Base-by-base conservation (phyloP, 345 rosid species). In the Eutrema yunnanense region DNA sequence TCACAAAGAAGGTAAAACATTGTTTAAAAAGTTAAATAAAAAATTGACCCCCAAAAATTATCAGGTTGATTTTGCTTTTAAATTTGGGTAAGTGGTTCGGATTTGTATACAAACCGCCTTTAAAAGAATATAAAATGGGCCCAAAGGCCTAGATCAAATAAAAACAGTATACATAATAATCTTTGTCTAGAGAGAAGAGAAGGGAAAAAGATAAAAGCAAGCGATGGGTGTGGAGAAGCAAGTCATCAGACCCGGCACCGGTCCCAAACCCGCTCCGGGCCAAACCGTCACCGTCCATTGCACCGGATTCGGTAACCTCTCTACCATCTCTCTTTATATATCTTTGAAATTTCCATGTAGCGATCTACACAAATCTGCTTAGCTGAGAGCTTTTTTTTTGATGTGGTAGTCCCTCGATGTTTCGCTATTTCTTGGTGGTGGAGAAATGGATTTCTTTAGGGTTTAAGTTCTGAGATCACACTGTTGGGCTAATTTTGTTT, bases 281-380 rank as follows among this genome's bases (percentile, higher is more conserved):
- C 92, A 84, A 78, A 78, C 78, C 48, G 90, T 87, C 72, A 86
- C 88, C 58, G 90, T 87, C 60, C 88, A 87, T 64, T 87, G 92
- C 85, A 87, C 92, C 10, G 92, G 90, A 55, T 87, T 75, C 51
- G 92, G 90, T 87, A 56, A 22, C 30, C 47, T 66, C 65, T 72
- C 75, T 60, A 11, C 19, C 60, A 49, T 41, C 8, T 22, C 16
- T 46, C 56, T 68, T 6, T n/a, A n/a, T 9, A 4, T 6, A 6
- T 73, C 59, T 37, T 32, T 32, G 37, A 6, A 27, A 41, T 13
- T 12, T 50, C 51, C 22, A n/a, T 65, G 38, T 37, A 26, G 2
- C 22, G 72, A 43, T 55, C 48, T 72, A 29, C 13, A 47, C 52
- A 44, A 54, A 76, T 76, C 75, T 62, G 53, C 38, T 44, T 56